Conservation (phyloP, 768 basidiomycete genomes). For the Leccinum disarticulatum region DNA sequence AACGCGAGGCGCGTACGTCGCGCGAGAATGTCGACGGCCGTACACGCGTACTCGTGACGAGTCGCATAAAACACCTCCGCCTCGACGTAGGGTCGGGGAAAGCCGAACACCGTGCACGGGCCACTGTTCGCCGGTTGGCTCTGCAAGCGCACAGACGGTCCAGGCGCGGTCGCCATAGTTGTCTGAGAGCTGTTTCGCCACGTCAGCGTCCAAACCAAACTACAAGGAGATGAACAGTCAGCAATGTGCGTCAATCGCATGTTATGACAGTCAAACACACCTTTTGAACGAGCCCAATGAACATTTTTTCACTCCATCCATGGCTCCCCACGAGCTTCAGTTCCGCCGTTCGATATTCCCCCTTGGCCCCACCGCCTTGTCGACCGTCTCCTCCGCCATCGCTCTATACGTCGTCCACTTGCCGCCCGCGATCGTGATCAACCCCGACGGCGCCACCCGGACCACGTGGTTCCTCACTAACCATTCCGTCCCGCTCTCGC, state of each 20-base stretch:
- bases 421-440: conserved; percentile 94
- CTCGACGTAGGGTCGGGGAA: conserved; percentile 71
- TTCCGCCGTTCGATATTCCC: conserved; percentile 73
- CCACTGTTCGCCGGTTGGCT: conserved; percentile 76
- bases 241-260: not conserved
- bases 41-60: conserved; percentile 87
- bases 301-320: conserved; percentile 95
- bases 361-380: conserved; percentile 69
- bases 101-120: conserved; percentile 84
- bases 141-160: conserved; percentile 83
- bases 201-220: conserved; percentile 90
- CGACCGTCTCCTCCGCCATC: conserved; percentile 95
- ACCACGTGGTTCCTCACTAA: conserved; percentile 95
- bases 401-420: conserved; percentile 99
- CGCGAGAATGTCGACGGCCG: conserved; percentile 90
- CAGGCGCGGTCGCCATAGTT: conserved; percentile 97
- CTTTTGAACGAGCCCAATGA: conserved; percentile 90
- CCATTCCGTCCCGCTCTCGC: conserved; percentile 73
- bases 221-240: conserved; percentile 27
- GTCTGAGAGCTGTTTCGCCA: conserved; percentile 90
- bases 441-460: conserved; percentile 72
- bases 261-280: conserved; percentile 40
- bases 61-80: conserved; percentile 91
- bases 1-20: conserved; percentile 92
- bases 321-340: conserved; percentile 89